Evolutionary conservation across 1,284 basidiomycete species (phyloP), one percentile per base, ranked within the genome.

Genomic region (Melampsora occidentalis): DNA sequence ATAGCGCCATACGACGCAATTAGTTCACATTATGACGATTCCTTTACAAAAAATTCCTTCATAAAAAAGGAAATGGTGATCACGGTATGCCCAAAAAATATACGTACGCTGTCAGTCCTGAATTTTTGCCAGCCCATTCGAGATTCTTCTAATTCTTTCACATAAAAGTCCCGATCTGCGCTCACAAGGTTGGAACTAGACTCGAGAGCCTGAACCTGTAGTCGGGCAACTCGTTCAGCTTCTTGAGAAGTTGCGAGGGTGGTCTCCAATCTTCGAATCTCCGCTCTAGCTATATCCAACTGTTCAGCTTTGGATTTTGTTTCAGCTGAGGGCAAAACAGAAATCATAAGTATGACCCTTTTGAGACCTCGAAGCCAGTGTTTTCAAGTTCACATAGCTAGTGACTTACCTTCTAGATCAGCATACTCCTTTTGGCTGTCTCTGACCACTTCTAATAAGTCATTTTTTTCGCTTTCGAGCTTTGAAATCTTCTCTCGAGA

Each of bases 91-190:
- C 39, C 6, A 12, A 42, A 42, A 42, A 9, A 5, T 42, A 5
- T 5, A 62, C 72, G 14, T 61, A 75, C 72, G 31, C 49, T 75
- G 35, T 75, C 64, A 42, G 57, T 61, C 33, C 72, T 61, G 25
- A 75, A 75, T 39, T 51, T 59, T 62, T 67, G 65, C 48, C 53
- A 75, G 48, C 59, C 72, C 16, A 49, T 64, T 46, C 65, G 48
- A 59, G 65, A 59, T 25, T 63, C 39, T n/a, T 67, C 64, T 18
- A 75, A 57, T 39, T 75, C 72, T 31, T 75, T 68, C 20, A 46
- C 49, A 28, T 75, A 75, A 49, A 75, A 75, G 39, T 75, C 65
- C n/a, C 64, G 65, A 75, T 75, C 72, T 5, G 72, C 51, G 35
- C 53, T 22, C 22, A 64, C 51, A 25, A 75, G 28, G 10, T 46